A percentile compares a stretch with the other conserved stretches of the same genome.
These are phyloP conservation scores for Schizochytrium sp. DNA, from an alignment of 108 stramenopile species.

Conservation along the genomic window DNA sequence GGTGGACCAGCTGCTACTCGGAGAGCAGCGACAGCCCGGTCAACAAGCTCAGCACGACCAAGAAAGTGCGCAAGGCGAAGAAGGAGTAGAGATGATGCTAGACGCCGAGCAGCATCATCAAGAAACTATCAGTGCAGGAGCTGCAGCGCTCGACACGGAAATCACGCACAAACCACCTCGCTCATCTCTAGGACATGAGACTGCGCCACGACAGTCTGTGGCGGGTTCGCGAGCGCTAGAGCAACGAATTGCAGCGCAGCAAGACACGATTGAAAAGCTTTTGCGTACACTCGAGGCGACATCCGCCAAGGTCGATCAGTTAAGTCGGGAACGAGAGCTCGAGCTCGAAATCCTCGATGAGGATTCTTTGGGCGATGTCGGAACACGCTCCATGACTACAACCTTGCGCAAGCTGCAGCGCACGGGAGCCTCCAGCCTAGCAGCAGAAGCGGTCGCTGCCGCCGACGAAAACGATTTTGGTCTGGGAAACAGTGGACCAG, in stretches of 20 bases:
- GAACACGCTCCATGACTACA: neutral
- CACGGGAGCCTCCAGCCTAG: too few relatives aligned
- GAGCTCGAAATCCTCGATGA: neutral
- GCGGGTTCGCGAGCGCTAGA: neutral
- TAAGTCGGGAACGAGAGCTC: neutral
- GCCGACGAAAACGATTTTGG: too few relatives aligned
- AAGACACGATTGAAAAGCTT: neutral
- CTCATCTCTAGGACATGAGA: too few relatives aligned
- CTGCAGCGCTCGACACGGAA: too few relatives aligned
- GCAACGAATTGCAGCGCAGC: neutral
- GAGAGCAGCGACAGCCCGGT: neutral
- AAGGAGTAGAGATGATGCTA: too few relatives aligned
- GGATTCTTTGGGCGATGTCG: neutral
- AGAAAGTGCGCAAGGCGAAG: neutral
- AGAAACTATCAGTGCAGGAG: too few relatives aligned
- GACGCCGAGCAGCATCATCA: too few relatives aligned
- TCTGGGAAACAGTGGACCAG: too few relatives aligned
- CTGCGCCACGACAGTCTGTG: too few relatives aligned
- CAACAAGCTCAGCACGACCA: neutral
- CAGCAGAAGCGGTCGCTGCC: too few relatives aligned
- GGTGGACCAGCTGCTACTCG: neutral
- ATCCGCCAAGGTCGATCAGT: neutral
- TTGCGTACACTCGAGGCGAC: neutral
- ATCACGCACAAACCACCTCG: too few relatives aligned
- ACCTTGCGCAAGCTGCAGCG: neutral